These are phyloP conservation scores for Scytalidium sp. DNA, from an alignment of 2,329 filamentous ascomycete species.

Conservation along the genomic window DNA sequence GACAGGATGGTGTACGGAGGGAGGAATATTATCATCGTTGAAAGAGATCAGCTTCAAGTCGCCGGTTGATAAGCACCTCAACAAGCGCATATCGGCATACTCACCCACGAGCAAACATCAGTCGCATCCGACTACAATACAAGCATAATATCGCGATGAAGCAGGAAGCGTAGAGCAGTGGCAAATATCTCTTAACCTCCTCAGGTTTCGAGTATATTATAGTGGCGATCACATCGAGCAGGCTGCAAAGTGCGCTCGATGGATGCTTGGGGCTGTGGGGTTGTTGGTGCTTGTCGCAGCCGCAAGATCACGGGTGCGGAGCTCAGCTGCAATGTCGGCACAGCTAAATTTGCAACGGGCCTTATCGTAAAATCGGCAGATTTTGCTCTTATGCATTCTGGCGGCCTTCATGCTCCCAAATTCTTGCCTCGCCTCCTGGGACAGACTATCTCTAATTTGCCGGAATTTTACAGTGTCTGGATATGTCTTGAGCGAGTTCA, in stretches of 20 bases:
- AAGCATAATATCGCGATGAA: background rate
- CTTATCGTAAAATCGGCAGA: no score
- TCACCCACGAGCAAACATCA: background rate
- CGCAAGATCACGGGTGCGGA: background rate
- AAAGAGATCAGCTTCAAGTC: background rate
- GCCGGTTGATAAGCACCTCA: background rate
- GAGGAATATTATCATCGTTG: background rate
- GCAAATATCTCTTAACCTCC: constrained; percentile 6
- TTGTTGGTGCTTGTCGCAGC: background rate
- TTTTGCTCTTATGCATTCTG: no score
- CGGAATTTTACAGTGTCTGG: no score
- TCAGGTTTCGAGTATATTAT: background rate
- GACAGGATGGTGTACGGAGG: constrained; percentile 6
- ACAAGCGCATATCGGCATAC: background rate
- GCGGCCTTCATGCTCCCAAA: no score
- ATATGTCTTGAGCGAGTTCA: no score
- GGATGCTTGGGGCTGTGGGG: background rate
- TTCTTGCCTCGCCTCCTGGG: no score
- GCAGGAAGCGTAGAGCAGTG: no score
- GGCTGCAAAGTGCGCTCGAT: background rate
- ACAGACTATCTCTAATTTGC: no score
- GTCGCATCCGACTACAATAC: background rate
- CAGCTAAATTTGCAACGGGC: background rate
- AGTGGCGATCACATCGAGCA: background rate
- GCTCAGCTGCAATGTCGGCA: background rate